Base-by-base conservation (phyloP, 139 green algal species). In the Coelastrella sp. region DNA sequence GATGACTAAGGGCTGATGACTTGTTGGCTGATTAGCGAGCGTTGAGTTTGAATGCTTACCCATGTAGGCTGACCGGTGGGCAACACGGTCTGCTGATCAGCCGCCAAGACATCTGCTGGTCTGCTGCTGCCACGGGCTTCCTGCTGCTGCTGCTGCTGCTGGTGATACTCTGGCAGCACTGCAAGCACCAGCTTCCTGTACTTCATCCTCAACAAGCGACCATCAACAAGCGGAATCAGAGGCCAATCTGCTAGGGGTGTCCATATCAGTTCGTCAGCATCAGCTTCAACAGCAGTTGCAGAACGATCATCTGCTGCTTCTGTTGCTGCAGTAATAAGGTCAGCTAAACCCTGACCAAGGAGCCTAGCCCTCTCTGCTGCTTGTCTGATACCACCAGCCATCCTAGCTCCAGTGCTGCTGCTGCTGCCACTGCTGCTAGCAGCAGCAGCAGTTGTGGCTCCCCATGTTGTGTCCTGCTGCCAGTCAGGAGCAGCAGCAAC, bases 141-240 rank as follows among this genome's bases (percentile, higher is more conserved):
- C 17, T 66, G 63, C 30, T 43, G 59, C 83, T 45, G 57, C 72
- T 64, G 62, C 43, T 43, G 79, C 40, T 75, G 51, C 27, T 80
- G 11, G 71, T 17, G 63, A 21, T 81, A 81, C 40, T 79, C 48
- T 43, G 84, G 60, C 51, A 87, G 89, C 71, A 82, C 51, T 4
- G 86, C 88, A 79, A 90, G 37, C 34, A 90, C 50, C 62, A 89
- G 53, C 74, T 60, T 62, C 60, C 84, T 88, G 72, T 81, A 40
- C n/a, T 32, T 21, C 59, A 83, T 2, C 62, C 51, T 45, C 69
- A 84, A 17, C 77, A 83, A 51, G 45, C 67, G 43, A 0, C 85
- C 85, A 50, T 82, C 78, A 15, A 72, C 78, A 34, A 81, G 64
- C 1, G 86, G 88, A 79, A 92, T 62, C 63, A 90, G 88, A 79